phyloP scores from a whole-genome alignment of 768 basidiomycete genomes.

The Melanogaster broomeanus region DNA sequence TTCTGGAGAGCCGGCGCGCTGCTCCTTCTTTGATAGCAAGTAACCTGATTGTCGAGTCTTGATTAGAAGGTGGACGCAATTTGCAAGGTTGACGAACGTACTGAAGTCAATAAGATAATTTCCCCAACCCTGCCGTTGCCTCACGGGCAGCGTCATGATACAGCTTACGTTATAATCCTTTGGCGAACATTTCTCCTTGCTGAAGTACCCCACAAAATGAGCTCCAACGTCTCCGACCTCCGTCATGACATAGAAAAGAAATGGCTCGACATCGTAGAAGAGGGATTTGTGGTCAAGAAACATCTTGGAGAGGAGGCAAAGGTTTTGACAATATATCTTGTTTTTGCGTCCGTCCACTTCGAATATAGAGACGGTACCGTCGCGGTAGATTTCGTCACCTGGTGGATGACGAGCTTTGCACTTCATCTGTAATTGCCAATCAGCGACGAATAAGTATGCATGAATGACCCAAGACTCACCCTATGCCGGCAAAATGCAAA shows the following conservation, averaged over 20 bases:
- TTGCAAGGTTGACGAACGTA: conserved; percentile 33
- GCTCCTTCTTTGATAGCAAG: conserved; percentile 93
- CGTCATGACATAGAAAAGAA: conserved; percentile 97
- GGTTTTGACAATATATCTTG: conserved; percentile 99
- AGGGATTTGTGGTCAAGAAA: conserved; percentile 98
- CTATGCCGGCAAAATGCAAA: conserved; percentile 86
- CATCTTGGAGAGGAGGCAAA: conserved; percentile 97
- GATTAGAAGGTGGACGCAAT: conserved; percentile 1
- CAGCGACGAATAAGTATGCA: conserved; percentile 3
- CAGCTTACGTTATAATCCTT: conserved; percentile 98
- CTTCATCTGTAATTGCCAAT: conserved; percentile 66
- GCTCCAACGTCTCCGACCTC: conserved; percentile 88
- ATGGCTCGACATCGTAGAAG: conserved; percentile 99
- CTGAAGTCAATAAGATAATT: conserved; percentile 98
- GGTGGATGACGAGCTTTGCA: conserved; percentile 95
- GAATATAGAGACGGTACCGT: conserved; percentile 85
- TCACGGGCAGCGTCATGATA: conserved; percentile 97
- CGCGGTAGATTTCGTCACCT: conserved; percentile 97
- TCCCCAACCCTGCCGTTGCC: conserved; percentile 96
- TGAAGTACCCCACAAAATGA: conserved; percentile 97
- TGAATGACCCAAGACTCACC: conserved; percentile 47
- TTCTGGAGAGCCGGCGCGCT: conserved; percentile 88
- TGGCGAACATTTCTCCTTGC: conserved; percentile 96
- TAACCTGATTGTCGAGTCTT: conserved; percentile 65
- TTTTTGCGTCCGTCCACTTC: conserved; percentile 98